Conservation (phyloP, 2,329 filamentous ascomycete genomes). For the Fusarium brevicatenulatum region DNA sequence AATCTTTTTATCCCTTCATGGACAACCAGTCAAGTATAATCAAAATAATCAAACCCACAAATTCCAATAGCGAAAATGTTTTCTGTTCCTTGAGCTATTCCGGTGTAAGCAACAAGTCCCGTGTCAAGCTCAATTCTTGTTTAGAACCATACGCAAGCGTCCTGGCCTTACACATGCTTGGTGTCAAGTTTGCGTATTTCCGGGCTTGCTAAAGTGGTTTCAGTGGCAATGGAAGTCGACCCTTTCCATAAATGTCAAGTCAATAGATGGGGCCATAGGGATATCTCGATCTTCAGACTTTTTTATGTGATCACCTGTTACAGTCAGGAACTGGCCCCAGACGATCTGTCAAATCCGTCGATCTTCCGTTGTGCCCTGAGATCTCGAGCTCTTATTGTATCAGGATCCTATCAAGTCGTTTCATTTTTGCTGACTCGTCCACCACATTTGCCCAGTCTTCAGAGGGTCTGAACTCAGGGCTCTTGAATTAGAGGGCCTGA, state of each 20-base stretch:
- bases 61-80: background rate
- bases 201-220: background rate
- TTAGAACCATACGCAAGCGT: background rate
- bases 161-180: constrained; percentile 9
- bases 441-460: too few relatives aligned
- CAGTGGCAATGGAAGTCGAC: constrained; percentile 22
- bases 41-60: constrained; percentile 4
- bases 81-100: background rate
- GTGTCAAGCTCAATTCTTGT: background rate
- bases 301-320: constrained; percentile 8
- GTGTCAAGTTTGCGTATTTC: background rate
- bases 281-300: constrained; percentile 8
- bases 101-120: constrained; percentile 1
- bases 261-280: constrained; percentile 5
- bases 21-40: constrained; percentile 5
- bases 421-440: background rate
- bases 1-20: background rate
- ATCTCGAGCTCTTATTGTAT: background rate
- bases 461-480: background rate
- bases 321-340: constrained; percentile 25
- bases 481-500: too few relatives aligned
- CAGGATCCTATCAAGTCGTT: background rate
- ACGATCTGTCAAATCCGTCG: background rate
- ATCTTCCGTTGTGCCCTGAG: background rate
- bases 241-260: constrained; percentile 12